These are phyloP conservation scores for Suhomyces chickasaworum DNA, from an alignment of 1,139 yeast species.

Conservation along the genomic window DNA sequence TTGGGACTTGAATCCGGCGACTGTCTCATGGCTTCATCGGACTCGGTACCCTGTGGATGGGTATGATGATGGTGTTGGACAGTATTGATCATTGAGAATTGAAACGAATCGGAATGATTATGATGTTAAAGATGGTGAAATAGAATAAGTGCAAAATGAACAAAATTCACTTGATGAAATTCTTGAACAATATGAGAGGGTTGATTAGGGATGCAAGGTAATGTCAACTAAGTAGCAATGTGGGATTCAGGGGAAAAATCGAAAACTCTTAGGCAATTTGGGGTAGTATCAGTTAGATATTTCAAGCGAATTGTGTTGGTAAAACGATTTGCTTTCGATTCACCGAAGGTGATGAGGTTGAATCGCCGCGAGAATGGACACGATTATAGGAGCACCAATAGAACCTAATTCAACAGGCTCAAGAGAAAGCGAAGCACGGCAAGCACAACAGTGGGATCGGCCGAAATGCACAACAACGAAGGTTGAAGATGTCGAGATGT, in stretches of 20 bases:
- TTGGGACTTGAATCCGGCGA: slow-evolving; percentile 6
- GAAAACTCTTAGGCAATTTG: background rate
- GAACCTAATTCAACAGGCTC: background rate
- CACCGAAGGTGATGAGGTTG: background rate
- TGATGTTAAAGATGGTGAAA: no score
- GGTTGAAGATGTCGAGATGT: background rate
- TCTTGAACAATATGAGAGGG: background rate
- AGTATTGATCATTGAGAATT: slow-evolving; percentile 10
- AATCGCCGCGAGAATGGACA: background rate
- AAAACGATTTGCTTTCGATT: background rate
- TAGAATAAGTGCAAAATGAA: no score
- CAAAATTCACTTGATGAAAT: background rate
- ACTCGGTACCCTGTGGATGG: slow-evolving; percentile 4
- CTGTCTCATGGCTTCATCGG: slow-evolving; percentile 2
- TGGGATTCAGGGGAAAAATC: background rate
- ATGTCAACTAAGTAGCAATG: background rate
- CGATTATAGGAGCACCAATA: background rate
- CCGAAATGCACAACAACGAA: background rate
- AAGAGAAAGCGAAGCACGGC: background rate
- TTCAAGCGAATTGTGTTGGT: background rate
- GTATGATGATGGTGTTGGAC: slow-evolving; percentile 9
- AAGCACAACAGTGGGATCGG: background rate
- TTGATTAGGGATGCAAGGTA: background rate
- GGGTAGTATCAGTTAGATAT: background rate
- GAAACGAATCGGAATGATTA: background rate